Conservation (phyloP, 148 eudicot genomes). For the Chenopodium album region DNA sequence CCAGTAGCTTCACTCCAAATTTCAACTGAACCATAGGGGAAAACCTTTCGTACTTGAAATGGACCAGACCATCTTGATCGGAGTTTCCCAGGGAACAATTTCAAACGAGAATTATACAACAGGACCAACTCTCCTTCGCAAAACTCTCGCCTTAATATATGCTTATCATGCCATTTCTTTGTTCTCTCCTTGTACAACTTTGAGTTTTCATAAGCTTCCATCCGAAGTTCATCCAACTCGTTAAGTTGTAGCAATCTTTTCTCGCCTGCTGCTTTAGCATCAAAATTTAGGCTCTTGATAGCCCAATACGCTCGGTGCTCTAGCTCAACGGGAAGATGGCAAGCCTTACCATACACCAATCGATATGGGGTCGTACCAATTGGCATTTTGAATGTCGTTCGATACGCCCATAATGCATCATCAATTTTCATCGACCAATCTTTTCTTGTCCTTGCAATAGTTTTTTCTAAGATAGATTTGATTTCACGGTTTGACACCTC, state of each 20-base stretch:
- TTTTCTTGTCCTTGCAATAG: neutral
- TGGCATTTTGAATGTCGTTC: neutral
- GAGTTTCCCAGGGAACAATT: neutral
- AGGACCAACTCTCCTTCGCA: neutral
- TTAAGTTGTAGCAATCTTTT: neutral
- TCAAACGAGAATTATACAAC: neutral
- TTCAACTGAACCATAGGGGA: no score
- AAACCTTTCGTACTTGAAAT: no score
- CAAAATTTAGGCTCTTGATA: neutral
- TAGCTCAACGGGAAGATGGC: neutral
- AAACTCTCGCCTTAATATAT: neutral
- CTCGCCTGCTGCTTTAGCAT: neutral
- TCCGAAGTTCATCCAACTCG: neutral
- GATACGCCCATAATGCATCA: neutral
- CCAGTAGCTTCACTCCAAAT: no score
- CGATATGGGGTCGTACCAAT: neutral
- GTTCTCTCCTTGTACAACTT: neutral
- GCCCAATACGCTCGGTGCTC: neutral
- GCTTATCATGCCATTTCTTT: neutral
- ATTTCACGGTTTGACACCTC: neutral
- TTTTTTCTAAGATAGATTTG: neutral
- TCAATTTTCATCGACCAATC: neutral
- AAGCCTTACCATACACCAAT: neutral
- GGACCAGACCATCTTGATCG: neutral
- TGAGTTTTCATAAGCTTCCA: neutral